Evolutionary conservation across 495 filamentous ascomycete species (phyloP), one percentile per base, ranked within the genome.

Genomic region (Talaromyces liani): DNA sequence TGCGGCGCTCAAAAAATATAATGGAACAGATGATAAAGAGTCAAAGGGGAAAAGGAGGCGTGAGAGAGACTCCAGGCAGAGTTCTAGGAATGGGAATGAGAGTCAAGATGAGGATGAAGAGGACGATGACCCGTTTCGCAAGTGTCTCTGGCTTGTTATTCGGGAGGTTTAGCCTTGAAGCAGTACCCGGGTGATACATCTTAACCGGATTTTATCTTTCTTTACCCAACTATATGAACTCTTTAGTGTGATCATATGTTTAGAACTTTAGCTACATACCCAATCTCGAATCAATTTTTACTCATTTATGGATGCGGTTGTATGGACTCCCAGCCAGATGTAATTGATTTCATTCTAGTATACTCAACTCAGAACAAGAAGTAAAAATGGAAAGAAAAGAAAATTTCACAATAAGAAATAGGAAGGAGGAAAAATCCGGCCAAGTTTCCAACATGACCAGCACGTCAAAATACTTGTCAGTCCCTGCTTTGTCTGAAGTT

Each of bases 1-100:
- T 55, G 64, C 65, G n/a, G 64, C 67, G 8, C 60, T 73, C 39
- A 73, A 69, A 61, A 73, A 72, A 53, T 61, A 62, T 24, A 67
- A 69, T 59, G 29, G 61, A 18, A 36, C 62, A 2, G 18, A 10
- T 27, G 36, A 60, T 36, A 12, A 24, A 18, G 20, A 6, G 12
- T 18, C 29, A 9, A 33, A 10, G 39, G 8, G 58, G 47, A 45
- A 7, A 18, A 45, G 18, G 39, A 60, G 33, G 5, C 54, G 54
- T 1, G 54, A 16, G 9, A 24, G 12, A 22, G 24, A 56, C 20
- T 31, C 16, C 10, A 56, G 25, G 18, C 54, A 24, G 1, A 16
- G 10, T 25, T 18, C 1, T 2, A 56, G 8, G 24, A 25, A 31
- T 25, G 54, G 54, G 25, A 27, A 31, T 29, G 54, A 31, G 10